Conservation (phyloP, 352 stramenopile genomes). For the Globisporangium radiosum region DNA sequence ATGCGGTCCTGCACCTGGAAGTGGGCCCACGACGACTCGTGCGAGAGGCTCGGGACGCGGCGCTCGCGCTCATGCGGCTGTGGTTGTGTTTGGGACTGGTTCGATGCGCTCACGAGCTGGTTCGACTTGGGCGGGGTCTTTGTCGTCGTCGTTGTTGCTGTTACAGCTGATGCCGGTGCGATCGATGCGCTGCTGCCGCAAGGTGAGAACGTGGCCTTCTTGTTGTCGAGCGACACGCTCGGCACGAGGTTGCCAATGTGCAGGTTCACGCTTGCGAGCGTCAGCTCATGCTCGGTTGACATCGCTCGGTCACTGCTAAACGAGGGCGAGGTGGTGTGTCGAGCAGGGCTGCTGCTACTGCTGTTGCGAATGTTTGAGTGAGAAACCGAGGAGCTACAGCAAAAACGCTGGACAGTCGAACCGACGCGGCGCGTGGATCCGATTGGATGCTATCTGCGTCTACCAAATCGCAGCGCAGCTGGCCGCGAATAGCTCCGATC, state of each 20-base stretch:
- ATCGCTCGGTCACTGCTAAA: neutral
- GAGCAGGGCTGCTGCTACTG: neutral
- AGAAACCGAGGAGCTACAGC: neutral
- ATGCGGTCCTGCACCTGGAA: conserved; percentile 49
- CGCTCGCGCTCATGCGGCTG: conserved; percentile 4
- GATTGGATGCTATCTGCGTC: no score
- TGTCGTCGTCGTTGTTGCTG: neutral
- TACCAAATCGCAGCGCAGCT: no score
- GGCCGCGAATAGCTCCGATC: no score
- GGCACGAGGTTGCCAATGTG: conserved; percentile 52
- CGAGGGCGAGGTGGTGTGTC: no score
- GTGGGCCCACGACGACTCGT: conserved; percentile 33
- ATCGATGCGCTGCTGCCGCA: conserved; percentile 3
- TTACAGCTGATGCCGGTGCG: neutral
- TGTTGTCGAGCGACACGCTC: conserved; percentile 22
- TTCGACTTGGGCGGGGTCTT: neutral
- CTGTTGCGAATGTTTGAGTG: neutral
- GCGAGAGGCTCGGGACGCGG: conserved; percentile 8
- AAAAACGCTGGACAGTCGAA: neutral
- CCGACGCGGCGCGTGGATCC: no score
- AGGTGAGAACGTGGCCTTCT: conserved; percentile 3
- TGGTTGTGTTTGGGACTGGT: neutral
- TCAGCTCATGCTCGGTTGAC: conserved; percentile 13
- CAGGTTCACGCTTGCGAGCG: conserved; percentile 40
- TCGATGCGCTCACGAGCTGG: neutral